Conservation (phyloP, 768 basidiomycete species). For the Gelatoporia subvermispora region DNA sequence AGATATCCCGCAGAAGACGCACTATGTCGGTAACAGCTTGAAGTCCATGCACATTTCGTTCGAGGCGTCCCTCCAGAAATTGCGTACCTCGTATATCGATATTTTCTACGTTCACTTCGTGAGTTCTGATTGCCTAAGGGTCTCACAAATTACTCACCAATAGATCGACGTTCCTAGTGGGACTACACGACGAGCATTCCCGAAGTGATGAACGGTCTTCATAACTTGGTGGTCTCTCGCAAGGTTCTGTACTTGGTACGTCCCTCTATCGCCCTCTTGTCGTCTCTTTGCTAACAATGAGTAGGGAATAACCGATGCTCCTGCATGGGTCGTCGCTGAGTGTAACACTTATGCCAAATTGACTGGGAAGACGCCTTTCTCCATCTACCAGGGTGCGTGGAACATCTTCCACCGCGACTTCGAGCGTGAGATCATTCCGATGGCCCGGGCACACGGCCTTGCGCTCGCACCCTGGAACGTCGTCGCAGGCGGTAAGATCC, state of each 20-base stretch:
- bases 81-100: slow-evolving; percentile 55
- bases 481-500: slow-evolving; percentile 34
- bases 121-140: slow-evolving; percentile 2
- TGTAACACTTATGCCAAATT: slow-evolving; percentile 32
- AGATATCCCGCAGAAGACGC: slow-evolving; percentile 26
- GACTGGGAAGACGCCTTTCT: slow-evolving; percentile 35
- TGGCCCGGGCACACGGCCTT: slow-evolving; percentile 23
- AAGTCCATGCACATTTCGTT: slow-evolving; percentile 31
- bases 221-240: slow-evolving; percentile 33
- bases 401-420: slow-evolving; percentile 27
- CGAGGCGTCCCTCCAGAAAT: slow-evolving; percentile 37
- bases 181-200: slow-evolving; percentile 36
- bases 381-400: slow-evolving; percentile 35
- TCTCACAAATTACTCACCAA: neutral
- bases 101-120: slow-evolving; percentile 51
- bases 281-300: neutral
- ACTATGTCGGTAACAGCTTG: slow-evolving; percentile 39
- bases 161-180: slow-evolving; percentile 44
- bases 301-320: slow-evolving; percentile 22
- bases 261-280: neutral
- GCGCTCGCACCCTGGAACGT: slow-evolving; percentile 37
- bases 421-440: slow-evolving; percentile 36
- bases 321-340: slow-evolving; percentile 29
- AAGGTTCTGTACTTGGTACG: slow-evolving; percentile 35
- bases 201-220: slow-evolving; percentile 38